phyloP scores from a whole-genome alignment of 257 asterid species.

The Petunia secreta region DNA sequence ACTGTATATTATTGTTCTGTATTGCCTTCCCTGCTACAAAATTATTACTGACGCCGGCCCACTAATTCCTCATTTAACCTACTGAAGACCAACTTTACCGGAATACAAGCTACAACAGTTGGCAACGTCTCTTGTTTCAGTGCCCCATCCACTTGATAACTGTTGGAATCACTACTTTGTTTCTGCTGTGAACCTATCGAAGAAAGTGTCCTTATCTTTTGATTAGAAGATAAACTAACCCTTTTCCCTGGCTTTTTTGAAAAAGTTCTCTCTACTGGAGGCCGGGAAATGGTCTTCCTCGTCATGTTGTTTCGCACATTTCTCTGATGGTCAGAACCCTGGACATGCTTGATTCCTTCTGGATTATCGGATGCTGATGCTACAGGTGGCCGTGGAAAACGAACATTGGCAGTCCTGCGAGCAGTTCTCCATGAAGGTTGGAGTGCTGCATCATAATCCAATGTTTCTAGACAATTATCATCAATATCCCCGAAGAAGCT shows the following conservation, averaged over 20 bases:
- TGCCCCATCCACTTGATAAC: conserved; percentile 46
- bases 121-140: conserved; percentile 54
- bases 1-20: conserved; percentile 47
- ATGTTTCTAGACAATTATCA: conserved; percentile 49
- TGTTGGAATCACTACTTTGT: conserved; percentile 40
- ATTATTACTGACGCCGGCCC: conserved; percentile 64
- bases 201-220: conserved; percentile 78
- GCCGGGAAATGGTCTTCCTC: conserved; percentile 36
- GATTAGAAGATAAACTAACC: conserved; percentile 52
- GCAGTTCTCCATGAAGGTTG: conserved; percentile 92
- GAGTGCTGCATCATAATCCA: conserved; percentile 56
- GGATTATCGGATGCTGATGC: conserved; percentile 43
- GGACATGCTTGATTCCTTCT: conserved; percentile 41
- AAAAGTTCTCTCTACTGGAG: conserved; percentile 42
- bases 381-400: conserved; percentile 77
- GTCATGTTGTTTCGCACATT: conserved; percentile 32
- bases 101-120: conserved; percentile 77
- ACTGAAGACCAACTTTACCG: conserved; percentile 91
- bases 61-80: conserved; percentile 85
- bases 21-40: conserved; percentile 24
- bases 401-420: conserved; percentile 82
- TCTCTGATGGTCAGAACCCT: conserved; percentile 33
- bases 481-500: conserved; percentile 45
- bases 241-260: conserved; percentile 59
- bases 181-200: conserved; percentile 63